Percentiles rank a stretch among this genome's conserved stretches.
phyloP scores from a whole-genome alignment of 768 basidiomycete genomes.

The Trametes coccinea region DNA sequence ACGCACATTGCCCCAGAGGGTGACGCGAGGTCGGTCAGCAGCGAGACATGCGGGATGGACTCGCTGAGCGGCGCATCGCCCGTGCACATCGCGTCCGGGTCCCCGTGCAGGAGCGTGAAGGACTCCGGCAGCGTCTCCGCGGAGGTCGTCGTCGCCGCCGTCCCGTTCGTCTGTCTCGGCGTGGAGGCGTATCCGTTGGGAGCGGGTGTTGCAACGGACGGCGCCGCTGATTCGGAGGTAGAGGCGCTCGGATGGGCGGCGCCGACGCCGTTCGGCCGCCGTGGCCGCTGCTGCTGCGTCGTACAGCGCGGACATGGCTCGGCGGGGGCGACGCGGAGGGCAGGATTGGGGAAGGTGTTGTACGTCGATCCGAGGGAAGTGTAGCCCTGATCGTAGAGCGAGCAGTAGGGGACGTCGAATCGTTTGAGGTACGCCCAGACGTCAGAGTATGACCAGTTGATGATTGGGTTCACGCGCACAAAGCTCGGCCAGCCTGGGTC shows the following conservation, averaged over 20 bases:
- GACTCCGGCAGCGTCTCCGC: conserved; percentile 17
- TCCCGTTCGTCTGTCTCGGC: neutral
- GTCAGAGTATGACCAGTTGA: conserved; percentile 90
- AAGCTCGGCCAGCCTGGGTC: conserved; percentile 90
- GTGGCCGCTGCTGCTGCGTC: conserved; percentile 16
- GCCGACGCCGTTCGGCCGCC: conserved; percentile 5
- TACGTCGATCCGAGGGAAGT: conserved; percentile 95
- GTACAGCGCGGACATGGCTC: conserved; percentile 19
- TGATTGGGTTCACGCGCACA: conserved; percentile 91
- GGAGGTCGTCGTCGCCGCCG: too few species aligned
- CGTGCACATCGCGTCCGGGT: conserved; percentile 9
- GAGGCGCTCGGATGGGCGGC: conserved; percentile 22
- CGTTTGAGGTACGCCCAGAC: conserved; percentile 85
- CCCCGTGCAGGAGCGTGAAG: conserved; percentile 24
- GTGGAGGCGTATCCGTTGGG: neutral
- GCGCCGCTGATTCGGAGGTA: conserved; percentile 12
- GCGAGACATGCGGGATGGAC: conserved; percentile 21
- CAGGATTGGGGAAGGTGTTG: conserved; percentile 93
- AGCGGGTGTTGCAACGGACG: conserved; percentile 1
- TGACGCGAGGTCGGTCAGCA: conserved; percentile 14
- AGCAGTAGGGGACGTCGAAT: conserved; percentile 82
- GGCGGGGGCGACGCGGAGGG: conserved; percentile 44
- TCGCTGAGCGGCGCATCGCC: conserved; percentile 13
- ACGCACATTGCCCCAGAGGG: neutral
- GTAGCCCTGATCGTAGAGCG: conserved; percentile 93